Evolutionary conservation across 2,329 filamentous ascomycete species (phyloP).

Genomic region (Exophiala calicioides): DNA sequence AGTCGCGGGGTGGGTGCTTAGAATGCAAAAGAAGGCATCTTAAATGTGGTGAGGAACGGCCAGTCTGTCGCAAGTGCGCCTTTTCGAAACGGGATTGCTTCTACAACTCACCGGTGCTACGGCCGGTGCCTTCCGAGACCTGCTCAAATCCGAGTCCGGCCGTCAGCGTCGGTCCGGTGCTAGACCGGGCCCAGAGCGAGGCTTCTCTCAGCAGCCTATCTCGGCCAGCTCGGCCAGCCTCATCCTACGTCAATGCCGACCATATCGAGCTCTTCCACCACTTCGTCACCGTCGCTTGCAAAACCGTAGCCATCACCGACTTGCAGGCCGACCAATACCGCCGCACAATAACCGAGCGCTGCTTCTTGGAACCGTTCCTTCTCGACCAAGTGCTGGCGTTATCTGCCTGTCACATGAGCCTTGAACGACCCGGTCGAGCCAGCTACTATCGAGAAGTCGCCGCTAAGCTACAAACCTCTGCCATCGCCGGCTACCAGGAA

Average conservation of each 20-base stretch:
- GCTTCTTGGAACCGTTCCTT: constrained; percentile 37
- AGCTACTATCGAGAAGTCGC: constrained; percentile 20
- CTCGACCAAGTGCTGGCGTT: constrained; percentile 31
- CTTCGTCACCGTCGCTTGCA: constrained; percentile 24
- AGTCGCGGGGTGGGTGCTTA: too few relatives aligned
- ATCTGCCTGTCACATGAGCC: constrained; percentile 41
- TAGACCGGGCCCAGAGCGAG: too few relatives aligned
- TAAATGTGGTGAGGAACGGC: too few relatives aligned
- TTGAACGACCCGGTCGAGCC: constrained; percentile 24
- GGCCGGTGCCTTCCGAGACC: too few relatives aligned
- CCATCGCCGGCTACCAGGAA: constrained; percentile 19
- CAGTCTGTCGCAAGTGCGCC: too few relatives aligned
- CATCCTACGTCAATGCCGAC: constrained; percentile 36
- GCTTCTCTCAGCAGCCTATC: too few relatives aligned
- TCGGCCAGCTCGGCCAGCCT: too few relatives aligned
- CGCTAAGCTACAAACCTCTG: constrained; percentile 19
- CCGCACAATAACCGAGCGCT: constrained; percentile 5
- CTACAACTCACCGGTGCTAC: too few relatives aligned
- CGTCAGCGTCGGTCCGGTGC: too few relatives aligned
- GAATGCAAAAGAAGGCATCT: too few relatives aligned
- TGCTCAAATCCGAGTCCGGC: too few relatives aligned
- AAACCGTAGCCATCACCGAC: constrained; percentile 32
- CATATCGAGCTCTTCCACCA: constrained; percentile 37
- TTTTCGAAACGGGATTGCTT: too few relatives aligned
- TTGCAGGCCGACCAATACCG: constrained; percentile 7